phyloP scores from a whole-genome alignment of 345 rosid genomes.

The Crucihimalaya himalaica region DNA sequence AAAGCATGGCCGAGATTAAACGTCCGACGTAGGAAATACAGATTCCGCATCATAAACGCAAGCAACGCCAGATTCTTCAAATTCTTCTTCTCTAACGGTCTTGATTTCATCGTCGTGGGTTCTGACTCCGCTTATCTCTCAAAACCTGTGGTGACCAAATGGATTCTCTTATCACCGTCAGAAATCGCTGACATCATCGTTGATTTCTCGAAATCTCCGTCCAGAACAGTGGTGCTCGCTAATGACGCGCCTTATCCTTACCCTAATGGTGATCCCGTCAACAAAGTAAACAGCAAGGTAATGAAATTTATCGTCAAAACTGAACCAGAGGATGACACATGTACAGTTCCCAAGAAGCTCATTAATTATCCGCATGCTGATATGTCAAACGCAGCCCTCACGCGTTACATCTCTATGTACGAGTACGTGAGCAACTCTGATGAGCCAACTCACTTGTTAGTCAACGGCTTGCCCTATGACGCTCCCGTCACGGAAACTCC shows the following conservation, averaged over 20 bases:
- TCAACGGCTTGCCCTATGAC: conserved; percentile 68
- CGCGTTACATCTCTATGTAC: conserved; percentile 73
- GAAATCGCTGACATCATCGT: conserved; percentile 77
- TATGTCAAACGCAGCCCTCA: conserved; percentile 44
- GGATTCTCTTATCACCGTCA: conserved; percentile 70
- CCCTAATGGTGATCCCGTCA: conserved; percentile 72
- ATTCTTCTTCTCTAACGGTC: conserved; percentile 73
- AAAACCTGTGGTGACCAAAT: conserved; percentile 47
- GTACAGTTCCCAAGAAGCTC: conserved; percentile 49
- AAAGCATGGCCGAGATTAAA: conserved; percentile 80
- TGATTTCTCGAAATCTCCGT: conserved; percentile 68
- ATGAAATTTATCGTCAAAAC: conserved; percentile 71
- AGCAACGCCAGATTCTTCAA: conserved; percentile 84
- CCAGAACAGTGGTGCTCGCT: conserved; percentile 53
- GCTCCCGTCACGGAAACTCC: conserved; percentile 74
- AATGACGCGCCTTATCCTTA: conserved; percentile 77
- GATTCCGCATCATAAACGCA: conserved; percentile 87
- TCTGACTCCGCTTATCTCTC: conserved; percentile 68
- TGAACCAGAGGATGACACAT: conserved; percentile 49
- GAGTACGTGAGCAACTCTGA: conserved; percentile 62
- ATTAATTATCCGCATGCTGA: conserved; percentile 53
- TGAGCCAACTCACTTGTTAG: conserved; percentile 80
- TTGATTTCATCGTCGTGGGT: conserved; percentile 57
- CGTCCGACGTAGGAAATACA: conserved; percentile 81
- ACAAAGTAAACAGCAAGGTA: conserved; percentile 56